Conservation (phyloP, 805 yeast genomes). For the Saccharomycopsis sp. region DNA sequence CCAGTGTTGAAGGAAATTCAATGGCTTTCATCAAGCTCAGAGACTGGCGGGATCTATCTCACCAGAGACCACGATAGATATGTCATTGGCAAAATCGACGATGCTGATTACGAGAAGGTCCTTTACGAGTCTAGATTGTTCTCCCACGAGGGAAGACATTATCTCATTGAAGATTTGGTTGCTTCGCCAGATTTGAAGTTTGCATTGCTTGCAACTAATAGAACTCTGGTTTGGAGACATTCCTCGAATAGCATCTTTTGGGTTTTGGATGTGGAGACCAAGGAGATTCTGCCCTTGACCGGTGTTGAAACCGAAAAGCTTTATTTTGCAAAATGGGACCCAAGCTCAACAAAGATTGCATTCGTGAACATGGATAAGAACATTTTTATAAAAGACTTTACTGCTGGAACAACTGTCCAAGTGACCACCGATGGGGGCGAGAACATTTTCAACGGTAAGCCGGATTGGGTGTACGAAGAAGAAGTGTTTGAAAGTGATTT, state of each 20-base stretch:
- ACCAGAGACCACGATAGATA: slow-evolving; percentile 40
- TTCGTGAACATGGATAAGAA: slow-evolving; percentile 58
- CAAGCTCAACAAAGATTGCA: slow-evolving; percentile 56
- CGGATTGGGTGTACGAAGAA: slow-evolving; percentile 84
- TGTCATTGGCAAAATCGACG: slow-evolving; percentile 34
- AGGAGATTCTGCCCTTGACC: slow-evolving; percentile 23
- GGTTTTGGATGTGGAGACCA: slow-evolving; percentile 30
- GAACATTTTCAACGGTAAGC: slow-evolving; percentile 53
- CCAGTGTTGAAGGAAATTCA: slow-evolving; percentile 50
- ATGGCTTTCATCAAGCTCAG: slow-evolving; percentile 50
- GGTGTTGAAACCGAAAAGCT: slow-evolving; percentile 23
- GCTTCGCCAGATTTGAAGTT: slow-evolving; percentile 60
- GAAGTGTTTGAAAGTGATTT: slow-evolving; percentile 54
- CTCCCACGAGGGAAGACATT: slow-evolving; percentile 30
- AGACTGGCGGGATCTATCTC: slow-evolving; percentile 58
- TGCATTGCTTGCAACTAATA: slow-evolving; percentile 53
- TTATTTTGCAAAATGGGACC: slow-evolving; percentile 58
- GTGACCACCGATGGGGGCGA: slow-evolving; percentile 45
- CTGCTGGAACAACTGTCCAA: slow-evolving; percentile 24
- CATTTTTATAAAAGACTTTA: slow-evolving; percentile 37
- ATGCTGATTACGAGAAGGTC: slow-evolving; percentile 34
- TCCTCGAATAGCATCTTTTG: slow-evolving; percentile 38
- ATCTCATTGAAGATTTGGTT: slow-evolving; percentile 42
- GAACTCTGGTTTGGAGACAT: slow-evolving; percentile 51
- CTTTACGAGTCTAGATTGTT: slow-evolving; percentile 45